Evolutionary conservation across 768 basidiomycete genomes (phyloP).

Genomic region (Russula virescens): DNA sequence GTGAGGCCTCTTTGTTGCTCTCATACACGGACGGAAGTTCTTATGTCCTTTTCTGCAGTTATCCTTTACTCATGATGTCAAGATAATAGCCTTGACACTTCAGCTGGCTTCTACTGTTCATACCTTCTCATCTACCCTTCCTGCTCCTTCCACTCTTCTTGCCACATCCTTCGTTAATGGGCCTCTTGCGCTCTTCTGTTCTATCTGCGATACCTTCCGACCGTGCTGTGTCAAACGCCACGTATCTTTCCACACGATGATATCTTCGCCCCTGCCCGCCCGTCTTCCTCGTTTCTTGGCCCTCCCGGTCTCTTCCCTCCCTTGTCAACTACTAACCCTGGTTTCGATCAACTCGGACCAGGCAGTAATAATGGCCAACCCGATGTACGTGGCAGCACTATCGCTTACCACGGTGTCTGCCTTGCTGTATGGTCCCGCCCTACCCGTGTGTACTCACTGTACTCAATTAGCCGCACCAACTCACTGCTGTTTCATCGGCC

Average conservation of each 20-base stretch:
- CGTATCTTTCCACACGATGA: slow-evolving; percentile 77
- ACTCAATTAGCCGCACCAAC: no score
- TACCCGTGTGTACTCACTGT: no score
- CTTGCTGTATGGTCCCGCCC: slow-evolving; percentile 95
- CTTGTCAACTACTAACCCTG: no score
- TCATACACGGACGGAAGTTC: neutral
- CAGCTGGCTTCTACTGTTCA: slow-evolving; percentile 92
- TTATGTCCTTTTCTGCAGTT: slow-evolving; percentile 42
- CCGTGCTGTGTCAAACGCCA: slow-evolving; percentile 51
- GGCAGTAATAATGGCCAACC: neutral
- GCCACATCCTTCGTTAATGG: slow-evolving; percentile 68
- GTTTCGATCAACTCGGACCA: slow-evolving; percentile 17
- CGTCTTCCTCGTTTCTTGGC: no score
- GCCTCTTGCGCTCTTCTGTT: slow-evolving; percentile 69
- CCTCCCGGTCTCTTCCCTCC: no score
- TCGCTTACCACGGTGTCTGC: slow-evolving; percentile 87
- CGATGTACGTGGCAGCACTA: slow-evolving; percentile 36
- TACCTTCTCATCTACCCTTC: slow-evolving; percentile 83
- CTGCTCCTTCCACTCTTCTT: slow-evolving; percentile 67
- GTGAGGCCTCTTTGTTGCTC: slow-evolving; percentile 35
- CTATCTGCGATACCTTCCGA: slow-evolving; percentile 46
- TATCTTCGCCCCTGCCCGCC: slow-evolving; percentile 60
- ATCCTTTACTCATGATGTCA: slow-evolving; percentile 91
- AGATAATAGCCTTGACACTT: no score
- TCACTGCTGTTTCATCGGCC: no score